Evolutionary conservation across 2,329 filamentous ascomycete species (phyloP).

Genomic region (Tolypocladium amazonense): DNA sequence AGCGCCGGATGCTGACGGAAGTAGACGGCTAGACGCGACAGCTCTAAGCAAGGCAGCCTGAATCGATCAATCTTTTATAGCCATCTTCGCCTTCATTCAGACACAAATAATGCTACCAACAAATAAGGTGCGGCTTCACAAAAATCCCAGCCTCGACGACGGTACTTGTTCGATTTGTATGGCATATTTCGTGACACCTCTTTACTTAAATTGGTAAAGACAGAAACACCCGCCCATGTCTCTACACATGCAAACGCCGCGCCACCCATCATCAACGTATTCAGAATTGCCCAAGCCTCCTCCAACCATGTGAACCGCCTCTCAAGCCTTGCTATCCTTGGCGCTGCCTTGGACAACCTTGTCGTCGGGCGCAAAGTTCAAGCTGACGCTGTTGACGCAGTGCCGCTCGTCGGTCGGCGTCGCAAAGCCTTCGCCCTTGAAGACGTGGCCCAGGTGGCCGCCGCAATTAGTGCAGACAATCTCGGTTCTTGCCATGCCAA

Average conservation of each 20-base stretch:
- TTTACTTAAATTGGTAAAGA: neutral
- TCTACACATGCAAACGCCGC: neutral
- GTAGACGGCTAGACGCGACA: neutral
- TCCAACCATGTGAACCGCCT: neutral
- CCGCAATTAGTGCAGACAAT: slow-evolving; percentile 94
- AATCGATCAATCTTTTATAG: neutral
- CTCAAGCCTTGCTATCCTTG: slow-evolving; percentile 27
- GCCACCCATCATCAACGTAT: neutral
- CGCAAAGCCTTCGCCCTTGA: slow-evolving; percentile 75
- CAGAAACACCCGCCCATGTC: neutral
- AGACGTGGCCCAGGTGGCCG: slow-evolving; percentile 88
- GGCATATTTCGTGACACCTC: neutral
- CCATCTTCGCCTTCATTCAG: neutral
- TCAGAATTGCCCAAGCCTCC: neutral
- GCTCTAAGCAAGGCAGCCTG: neutral
- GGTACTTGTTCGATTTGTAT: neutral
- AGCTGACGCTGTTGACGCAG: slow-evolving; percentile 88
- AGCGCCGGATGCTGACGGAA: neutral
- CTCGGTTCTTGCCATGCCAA: slow-evolving; percentile 82
- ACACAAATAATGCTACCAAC: neutral
- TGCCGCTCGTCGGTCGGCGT: slow-evolving; percentile 93
- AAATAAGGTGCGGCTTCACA: neutral
- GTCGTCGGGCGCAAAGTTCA: slow-evolving; percentile 68
- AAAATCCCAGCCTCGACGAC: neutral
- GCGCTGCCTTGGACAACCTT: slow-evolving; percentile 25